These are phyloP conservation scores for Ganoderma meredithae DNA, from an alignment of 1,284 basidiomycete genomes.

Conservation along the genomic window DNA sequence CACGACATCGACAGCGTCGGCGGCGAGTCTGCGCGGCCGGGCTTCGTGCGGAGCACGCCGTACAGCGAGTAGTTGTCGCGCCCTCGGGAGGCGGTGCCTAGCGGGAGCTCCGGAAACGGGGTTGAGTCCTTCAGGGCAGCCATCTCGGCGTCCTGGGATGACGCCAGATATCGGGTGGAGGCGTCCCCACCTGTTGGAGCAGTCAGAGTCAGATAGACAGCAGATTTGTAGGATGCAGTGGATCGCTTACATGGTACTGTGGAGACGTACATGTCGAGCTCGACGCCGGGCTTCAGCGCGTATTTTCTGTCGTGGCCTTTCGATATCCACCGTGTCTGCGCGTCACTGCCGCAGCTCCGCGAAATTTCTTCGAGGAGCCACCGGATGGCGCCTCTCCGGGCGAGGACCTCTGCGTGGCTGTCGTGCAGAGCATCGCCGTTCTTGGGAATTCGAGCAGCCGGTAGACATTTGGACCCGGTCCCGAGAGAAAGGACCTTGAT, in stretches of 20 bases:
- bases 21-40: conserved; percentile 86
- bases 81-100: conserved; percentile 66
- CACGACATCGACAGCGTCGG: conserved; percentile 87
- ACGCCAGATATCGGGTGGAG: conserved; percentile 81
- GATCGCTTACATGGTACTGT: conserved; percentile 83
- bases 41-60: conserved; percentile 88
- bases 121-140: conserved; percentile 69
- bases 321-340: conserved; percentile 50
- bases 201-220: background rate
- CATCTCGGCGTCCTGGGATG: conserved; percentile 72
- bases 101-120: conserved; percentile 44
- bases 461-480: conserved; percentile 90
- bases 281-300: conserved; percentile 56
- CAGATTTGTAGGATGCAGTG: background rate
- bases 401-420: conserved; percentile 90
- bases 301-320: conserved; percentile 51
- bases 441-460: conserved; percentile 64
- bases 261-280: conserved; percentile 83
- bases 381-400: conserved; percentile 79
- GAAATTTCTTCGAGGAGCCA: conserved; percentile 82
- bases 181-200: conserved; percentile 78
- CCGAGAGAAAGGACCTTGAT: conserved; percentile 73
- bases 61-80: conserved; percentile 78
- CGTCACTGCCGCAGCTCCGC: conserved; percentile 36
- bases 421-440: conserved; percentile 90